Percentiles rank a stretch among this genome's conserved stretches.
Evolutionary conservation across 2,329 filamentous ascomycete genomes (phyloP).

Genomic region (Colletotrichum sp.): DNA sequence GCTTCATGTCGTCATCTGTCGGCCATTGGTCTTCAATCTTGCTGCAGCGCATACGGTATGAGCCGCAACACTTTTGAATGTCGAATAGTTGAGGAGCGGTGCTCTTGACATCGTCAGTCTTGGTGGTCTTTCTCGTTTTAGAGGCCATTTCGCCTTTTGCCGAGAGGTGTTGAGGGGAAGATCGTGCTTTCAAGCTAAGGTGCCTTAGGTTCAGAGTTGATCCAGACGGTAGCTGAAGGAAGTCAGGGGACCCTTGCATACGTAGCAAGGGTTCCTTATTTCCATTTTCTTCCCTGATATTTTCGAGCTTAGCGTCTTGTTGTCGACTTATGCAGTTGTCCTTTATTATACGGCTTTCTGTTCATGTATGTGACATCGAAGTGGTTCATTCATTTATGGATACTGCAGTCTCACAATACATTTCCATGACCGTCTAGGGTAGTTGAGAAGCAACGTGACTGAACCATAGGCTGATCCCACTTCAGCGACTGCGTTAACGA

Average conservation of each 20-base stretch:
- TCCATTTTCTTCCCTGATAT: neutral
- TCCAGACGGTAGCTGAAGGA: neutral
- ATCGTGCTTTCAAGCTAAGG: neutral
- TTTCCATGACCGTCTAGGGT: neutral
- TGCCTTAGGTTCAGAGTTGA: neutral
- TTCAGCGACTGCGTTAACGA: neutral
- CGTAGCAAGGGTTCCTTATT: neutral
- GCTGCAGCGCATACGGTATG: neutral
- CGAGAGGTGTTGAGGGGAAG: neutral
- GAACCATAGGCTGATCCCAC: neutral
- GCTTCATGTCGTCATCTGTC: neutral
- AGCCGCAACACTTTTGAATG: neutral
- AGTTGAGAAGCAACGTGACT: neutral
- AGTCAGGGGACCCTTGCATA: neutral
- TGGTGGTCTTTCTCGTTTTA: neutral
- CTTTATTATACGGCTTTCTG: neutral
- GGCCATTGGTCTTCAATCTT: neutral
- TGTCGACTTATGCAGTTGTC: neutral
- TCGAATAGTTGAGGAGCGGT: neutral
- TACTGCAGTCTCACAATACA: neutral
- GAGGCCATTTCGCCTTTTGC: neutral
- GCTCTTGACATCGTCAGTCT: neutral
- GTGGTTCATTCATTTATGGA: neutral
- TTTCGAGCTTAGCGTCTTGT: neutral
- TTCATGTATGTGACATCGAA: neutral